Percentiles rank a stretch among this genome's conserved stretches.
Evolutionary conservation across 2,329 filamentous ascomycete species (phyloP).

Genomic region (Penicillium sp.): DNA sequence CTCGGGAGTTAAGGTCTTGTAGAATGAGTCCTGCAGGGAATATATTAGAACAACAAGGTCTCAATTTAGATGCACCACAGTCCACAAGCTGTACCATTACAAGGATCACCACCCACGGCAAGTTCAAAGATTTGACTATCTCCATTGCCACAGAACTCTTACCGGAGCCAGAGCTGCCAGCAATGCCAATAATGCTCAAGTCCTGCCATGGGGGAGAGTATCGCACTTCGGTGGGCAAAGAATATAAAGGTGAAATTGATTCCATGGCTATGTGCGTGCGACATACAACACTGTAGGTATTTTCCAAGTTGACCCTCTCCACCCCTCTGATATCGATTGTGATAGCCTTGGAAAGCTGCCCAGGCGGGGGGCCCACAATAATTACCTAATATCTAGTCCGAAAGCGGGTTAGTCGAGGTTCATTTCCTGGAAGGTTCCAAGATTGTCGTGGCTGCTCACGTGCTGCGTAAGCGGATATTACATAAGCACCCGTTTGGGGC

Average conservation of each 20-base stretch:
- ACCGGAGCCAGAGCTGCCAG: slow-evolving; percentile 89
- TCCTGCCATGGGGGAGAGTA: slow-evolving; percentile 96
- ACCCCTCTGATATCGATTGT: slow-evolving; percentile 5
- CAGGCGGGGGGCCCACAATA: neutral
- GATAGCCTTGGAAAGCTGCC: neutral
- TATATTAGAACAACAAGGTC: neutral
- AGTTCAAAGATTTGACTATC: slow-evolving; percentile 82
- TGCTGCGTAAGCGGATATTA: neutral
- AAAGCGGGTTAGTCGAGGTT: neutral
- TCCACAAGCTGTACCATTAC: slow-evolving; percentile 69
- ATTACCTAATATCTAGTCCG: slow-evolving; percentile 3
- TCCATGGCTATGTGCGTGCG: slow-evolving; percentile 32
- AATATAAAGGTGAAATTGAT: slow-evolving; percentile 40
- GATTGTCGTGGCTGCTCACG: neutral
- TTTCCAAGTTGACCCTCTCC: neutral
- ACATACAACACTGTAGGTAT: slow-evolving; percentile 2
- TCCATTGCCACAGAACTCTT: slow-evolving; percentile 93
- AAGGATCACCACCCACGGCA: slow-evolving; percentile 97
- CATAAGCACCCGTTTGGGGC: slow-evolving; percentile 12
- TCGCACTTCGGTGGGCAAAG: slow-evolving; percentile 54
- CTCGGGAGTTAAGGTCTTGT: slow-evolving; percentile 81
- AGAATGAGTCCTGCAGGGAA: slow-evolving; percentile 79
- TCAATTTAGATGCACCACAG: neutral
- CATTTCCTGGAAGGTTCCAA: neutral
- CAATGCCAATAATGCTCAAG: slow-evolving; percentile 93